phyloP scores from a whole-genome alignment of 73 alveolate genomes.

The Paramecium primaurelia region DNA sequence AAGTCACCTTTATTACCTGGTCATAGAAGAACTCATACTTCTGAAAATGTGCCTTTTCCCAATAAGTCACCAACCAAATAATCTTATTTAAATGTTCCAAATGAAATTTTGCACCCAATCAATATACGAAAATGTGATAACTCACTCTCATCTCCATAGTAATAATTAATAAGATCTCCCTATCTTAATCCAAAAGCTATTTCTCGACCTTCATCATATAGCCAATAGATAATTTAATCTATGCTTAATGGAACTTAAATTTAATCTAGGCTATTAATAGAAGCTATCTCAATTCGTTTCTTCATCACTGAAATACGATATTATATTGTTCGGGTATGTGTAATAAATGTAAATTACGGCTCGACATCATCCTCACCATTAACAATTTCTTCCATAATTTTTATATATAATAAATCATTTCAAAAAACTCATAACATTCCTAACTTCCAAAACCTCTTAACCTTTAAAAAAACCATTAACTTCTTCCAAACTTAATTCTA shows the following conservation, averaged over 20 bases:
- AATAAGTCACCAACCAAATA: not conserved
- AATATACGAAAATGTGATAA: not conserved
- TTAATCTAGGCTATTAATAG: not conserved
- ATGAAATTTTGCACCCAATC: not conserved
- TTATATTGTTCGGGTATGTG: not conserved
- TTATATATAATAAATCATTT: conserved; percentile 5
- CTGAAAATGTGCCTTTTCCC: conserved; percentile 22
- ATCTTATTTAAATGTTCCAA: not conserved
- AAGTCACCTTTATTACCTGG: not conserved
- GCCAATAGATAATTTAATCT: not conserved
- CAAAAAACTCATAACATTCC: not conserved
- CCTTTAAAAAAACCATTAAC: conserved; percentile 4
- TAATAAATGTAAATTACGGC: not conserved
- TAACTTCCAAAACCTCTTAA: not conserved
- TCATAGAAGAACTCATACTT: not conserved
- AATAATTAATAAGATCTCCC: not conserved
- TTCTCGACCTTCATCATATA: not conserved
- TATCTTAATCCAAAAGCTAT: not conserved
- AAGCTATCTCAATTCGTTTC: not conserved
- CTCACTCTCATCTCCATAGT: not conserved
- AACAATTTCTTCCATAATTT: conserved; percentile 31
- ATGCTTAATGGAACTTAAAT: not conserved
- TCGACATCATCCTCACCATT: conserved; percentile 15
- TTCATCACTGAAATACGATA: not conserved
- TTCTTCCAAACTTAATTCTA: conserved; percentile 30